phyloP scores from a whole-genome alignment of 208 protist genomes.

The Crithidia fasciculata region DNA sequence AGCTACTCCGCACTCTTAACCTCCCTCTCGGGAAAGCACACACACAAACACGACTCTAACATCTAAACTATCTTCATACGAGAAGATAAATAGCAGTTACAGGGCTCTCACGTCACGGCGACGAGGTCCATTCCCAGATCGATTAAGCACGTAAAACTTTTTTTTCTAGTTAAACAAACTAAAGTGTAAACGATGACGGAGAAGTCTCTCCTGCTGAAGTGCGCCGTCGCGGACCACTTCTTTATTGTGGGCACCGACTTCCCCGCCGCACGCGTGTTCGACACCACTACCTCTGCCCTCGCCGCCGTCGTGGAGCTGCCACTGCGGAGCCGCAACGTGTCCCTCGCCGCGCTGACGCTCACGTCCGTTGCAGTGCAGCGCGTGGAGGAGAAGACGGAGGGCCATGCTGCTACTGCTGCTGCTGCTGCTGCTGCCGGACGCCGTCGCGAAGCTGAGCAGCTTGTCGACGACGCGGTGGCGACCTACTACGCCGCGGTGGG shows the following conservation, averaged over 20 bases:
- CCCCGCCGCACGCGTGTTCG: constrained; percentile 81
- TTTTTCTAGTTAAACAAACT: constrained; percentile 4
- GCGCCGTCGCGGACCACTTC: constrained; percentile 51
- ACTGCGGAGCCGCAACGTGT: constrained; percentile 34
- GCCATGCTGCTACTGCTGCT: not conserved
- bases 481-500: constrained; percentile 64
- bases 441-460: constrained; percentile 10
- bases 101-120: too few relatives aligned
- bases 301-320: constrained; percentile 63
- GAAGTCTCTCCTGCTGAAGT: constrained; percentile 69
- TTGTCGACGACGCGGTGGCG: constrained; percentile 24
- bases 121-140: too few relatives aligned
- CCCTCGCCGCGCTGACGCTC: constrained; percentile 60
- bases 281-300: constrained; percentile 57
- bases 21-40: too few relatives aligned
- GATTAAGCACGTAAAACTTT: too few relatives aligned
- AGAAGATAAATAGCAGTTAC: too few relatives aligned
- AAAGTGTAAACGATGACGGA: constrained; percentile 61
- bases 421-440: not conserved
- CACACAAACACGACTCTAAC: too few relatives aligned
- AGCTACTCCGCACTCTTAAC: too few relatives aligned
- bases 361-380: constrained; percentile 59
- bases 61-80: too few relatives aligned
- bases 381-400: not conserved
- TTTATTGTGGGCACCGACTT: constrained; percentile 82